Conservation (phyloP, 441 rosid genomes). For the Manihot esculenta region DNA sequence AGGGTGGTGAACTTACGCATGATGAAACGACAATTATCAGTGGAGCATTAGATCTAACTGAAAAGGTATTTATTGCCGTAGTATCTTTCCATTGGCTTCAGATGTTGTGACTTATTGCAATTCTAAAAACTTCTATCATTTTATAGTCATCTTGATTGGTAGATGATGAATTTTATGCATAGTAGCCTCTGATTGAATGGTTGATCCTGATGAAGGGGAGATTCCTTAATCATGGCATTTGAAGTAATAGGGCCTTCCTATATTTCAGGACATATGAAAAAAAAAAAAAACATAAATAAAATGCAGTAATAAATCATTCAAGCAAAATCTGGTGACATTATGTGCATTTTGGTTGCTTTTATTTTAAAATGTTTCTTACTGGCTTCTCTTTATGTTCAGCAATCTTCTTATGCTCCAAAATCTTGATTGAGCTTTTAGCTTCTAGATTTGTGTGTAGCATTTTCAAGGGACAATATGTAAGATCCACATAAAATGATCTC, state of each 20-base stretch:
- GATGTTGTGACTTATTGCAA: not conserved
- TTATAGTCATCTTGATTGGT: not conserved
- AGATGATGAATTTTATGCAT: slow-evolving; percentile 6
- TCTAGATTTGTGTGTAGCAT: not conserved
- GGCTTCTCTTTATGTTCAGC: not conserved
- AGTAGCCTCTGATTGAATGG: not conserved
- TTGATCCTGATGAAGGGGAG: not conserved
- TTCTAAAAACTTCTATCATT: slow-evolving; percentile 8
- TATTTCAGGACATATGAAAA: not conserved
- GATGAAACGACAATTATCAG: slow-evolving; percentile 97
- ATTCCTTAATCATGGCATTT: slow-evolving; percentile 1
- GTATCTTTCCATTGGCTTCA: slow-evolving; percentile 6
- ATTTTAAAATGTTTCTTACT: not conserved
- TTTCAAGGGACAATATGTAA: not conserved
- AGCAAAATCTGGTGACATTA: not conserved
- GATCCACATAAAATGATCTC: slow-evolving; percentile 1
- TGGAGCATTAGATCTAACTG: slow-evolving; percentile 96
- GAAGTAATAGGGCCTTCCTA: not conserved
- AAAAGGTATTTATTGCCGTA: slow-evolving; percentile 54
- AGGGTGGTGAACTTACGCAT: slow-evolving; percentile 97
- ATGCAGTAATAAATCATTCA: not conserved
- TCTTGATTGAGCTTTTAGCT: slow-evolving; percentile 9
- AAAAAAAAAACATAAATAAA: no score
- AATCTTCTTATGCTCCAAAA: not conserved
- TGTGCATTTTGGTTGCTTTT: not conserved